Evolutionary conservation across 2,329 filamentous ascomycete genomes (phyloP).

Genomic region (Aspergillus piperis): DNA sequence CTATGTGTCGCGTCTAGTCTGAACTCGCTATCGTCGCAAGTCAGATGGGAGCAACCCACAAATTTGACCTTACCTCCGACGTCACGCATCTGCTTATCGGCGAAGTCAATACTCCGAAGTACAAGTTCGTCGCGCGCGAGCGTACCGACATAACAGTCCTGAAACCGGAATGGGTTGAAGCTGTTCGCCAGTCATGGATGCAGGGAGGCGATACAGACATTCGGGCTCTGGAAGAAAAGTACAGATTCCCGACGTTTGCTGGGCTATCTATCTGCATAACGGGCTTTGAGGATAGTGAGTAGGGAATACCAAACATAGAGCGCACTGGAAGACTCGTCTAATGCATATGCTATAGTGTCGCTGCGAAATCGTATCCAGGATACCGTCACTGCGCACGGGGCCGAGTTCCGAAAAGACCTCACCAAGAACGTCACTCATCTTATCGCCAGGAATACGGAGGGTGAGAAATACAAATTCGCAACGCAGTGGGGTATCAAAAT

Average conservation of each 20-base stretch:
- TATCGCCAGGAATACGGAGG: conserved; percentile 74
- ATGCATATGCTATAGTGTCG: conserved; percentile 47
- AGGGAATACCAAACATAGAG: neutral
- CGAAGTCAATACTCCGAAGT: conserved; percentile 86
- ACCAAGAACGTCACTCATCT: conserved; percentile 85
- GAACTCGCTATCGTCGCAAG: conserved; percentile 53
- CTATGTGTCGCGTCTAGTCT: conserved; percentile 31
- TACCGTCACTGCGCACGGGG: conserved; percentile 69
- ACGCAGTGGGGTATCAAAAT: conserved; percentile 76
- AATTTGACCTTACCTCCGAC: conserved; percentile 90
- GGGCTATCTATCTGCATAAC: conserved; percentile 68
- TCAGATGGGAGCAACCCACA: conserved; percentile 84
- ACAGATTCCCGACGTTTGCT: conserved; percentile 47
- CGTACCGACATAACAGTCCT: conserved; percentile 83
- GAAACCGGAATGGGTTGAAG: conserved; percentile 79
- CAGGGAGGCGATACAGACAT: conserved; percentile 75
- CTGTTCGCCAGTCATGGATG: conserved; percentile 78
- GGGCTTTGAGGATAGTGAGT: conserved; percentile 66
- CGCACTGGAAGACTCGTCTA: neutral
- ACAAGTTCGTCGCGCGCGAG: conserved; percentile 89
- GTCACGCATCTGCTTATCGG: conserved; percentile 94
- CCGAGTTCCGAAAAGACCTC: conserved; percentile 82
- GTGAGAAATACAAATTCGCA: conserved; percentile 90
- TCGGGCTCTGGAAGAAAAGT: conserved; percentile 63
- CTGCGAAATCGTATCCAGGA: conserved; percentile 71